Base-by-base conservation (phyloP, 495 filamentous ascomycete species). In the Podospora bellae-mahoneyi region DNA sequence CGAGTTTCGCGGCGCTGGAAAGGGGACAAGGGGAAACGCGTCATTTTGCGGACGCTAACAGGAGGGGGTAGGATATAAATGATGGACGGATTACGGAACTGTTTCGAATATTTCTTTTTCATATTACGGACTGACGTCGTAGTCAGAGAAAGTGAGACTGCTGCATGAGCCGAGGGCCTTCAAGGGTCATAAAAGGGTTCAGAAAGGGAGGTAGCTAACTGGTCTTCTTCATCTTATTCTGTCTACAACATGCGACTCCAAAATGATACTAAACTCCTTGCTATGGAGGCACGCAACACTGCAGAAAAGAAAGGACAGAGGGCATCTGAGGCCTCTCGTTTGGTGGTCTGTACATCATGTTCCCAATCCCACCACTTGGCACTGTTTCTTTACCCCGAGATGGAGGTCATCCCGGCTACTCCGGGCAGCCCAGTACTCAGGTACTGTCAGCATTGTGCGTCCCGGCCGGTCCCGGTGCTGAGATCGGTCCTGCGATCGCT, bases 11-110 rank as follows among this genome's bases (percentile, higher is more conserved):
- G 23, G 55, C 39, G 23, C 55, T 20, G n/a, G 55, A 58, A 19
- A 58, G 55, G 55, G 55, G n/a, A 20, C 55, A 58, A 26, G 55
- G 55, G 55, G 55, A 26, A 58, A 58, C 55, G 55, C 55, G 55
- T 58, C 55, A 58, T 58, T 58, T 48, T 48, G 13, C 15, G 39
- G 39, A 48, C 39, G 39, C 39, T 48, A 48, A 16, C 39, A 48
- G 5, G 15, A 16, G 13, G 39, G 6, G 18, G 18, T 48, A 5
- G 39, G 39, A 1, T 48, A 48, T 48, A 48, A 48, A 48, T 48
- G 39, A 48, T 48, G 39, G 5, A 6, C 15, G 39, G 18, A 48
- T 48, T 48, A 48, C 39, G 39, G 39, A 48, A 48, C 39, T 10
- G 39, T 48, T 48, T 48, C 39, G 9, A 48, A 13, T 13, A 48